Percentiles rank a stretch among this genome's conserved stretches.
These are phyloP conservation scores for Clonostachys solani DNA, from an alignment of 2,329 filamentous ascomycete genomes.

Conservation along the genomic window DNA sequence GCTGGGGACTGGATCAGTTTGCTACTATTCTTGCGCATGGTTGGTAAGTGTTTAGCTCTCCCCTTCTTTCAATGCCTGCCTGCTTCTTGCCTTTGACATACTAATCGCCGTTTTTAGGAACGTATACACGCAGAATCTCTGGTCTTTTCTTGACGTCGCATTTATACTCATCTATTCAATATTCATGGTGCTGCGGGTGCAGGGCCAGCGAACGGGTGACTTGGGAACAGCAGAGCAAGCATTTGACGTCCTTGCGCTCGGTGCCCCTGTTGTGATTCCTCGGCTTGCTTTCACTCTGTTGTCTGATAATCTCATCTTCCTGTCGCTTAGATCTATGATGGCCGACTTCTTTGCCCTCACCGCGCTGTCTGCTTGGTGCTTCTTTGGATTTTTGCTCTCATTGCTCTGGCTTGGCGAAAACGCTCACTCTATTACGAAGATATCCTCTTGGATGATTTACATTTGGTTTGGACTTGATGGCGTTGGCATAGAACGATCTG, in stretches of 20 bases:
- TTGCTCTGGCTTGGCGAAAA: constrained; percentile 74
- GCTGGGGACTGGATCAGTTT: constrained; percentile 76
- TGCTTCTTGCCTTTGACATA: too few species aligned
- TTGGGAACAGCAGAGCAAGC: constrained; percentile 57
- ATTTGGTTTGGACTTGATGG: constrained; percentile 89
- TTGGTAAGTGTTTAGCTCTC: constrained; percentile 33
- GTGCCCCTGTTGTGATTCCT: constrained; percentile 72
- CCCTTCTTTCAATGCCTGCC: too few species aligned
- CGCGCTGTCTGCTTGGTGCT: constrained; percentile 75
- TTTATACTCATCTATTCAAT: constrained; percentile 68
- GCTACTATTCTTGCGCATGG: constrained; percentile 73
- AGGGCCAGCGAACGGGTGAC: constrained; percentile 51
- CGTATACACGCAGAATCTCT: constrained; percentile 83
- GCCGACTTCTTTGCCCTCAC: constrained; percentile 78
- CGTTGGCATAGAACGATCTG: constrained; percentile 55
- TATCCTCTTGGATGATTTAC: constrained; percentile 88
- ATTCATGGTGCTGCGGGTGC: constrained; percentile 65
- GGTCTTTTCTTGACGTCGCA: constrained; percentile 80
- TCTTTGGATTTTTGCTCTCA: constrained; percentile 75
- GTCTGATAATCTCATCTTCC: constrained; percentile 79
- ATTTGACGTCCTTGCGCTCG: constrained; percentile 74
- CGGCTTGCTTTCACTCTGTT: constrained; percentile 78
- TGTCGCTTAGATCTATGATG: constrained; percentile 81
- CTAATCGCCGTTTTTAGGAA: constrained; percentile 41
- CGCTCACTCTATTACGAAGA: constrained; percentile 57